Conservation (phyloP, 305 asterid species). For the Rubia tinctorum region DNA sequence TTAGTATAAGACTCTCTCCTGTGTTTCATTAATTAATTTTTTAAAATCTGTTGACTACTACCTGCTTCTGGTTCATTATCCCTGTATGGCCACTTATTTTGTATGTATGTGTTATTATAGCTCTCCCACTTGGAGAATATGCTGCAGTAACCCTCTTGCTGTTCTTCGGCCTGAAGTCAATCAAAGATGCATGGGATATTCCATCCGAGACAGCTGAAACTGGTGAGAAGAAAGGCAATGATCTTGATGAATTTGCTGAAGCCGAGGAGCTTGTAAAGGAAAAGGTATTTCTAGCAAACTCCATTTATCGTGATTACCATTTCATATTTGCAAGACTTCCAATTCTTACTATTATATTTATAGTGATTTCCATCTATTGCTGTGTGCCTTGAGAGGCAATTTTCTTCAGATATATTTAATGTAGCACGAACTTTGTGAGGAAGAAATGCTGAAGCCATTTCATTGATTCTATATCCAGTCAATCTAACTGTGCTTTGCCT, state of each 20-base stretch:
- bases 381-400: background rate
- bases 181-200: conserved; percentile 93
- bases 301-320: background rate
- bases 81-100: background rate
- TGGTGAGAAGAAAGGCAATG: conserved; percentile 49
- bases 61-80: background rate
- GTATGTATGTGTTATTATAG: conserved; percentile 29
- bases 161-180: conserved; percentile 95
- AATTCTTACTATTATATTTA: background rate
- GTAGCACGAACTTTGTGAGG: background rate
- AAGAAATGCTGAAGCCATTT: background rate
- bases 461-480: background rate
- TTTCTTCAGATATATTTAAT: background rate
- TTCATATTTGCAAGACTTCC: background rate
- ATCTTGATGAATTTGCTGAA: conserved; percentile 80
- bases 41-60: background rate
- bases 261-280: conserved; percentile 98
- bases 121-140: conserved; percentile 93
- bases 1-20: background rate
- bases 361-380: background rate
- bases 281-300: conserved; percentile 38
- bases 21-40: background rate
- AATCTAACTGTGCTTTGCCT: conserved; percentile 8
- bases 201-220: conserved; percentile 55
- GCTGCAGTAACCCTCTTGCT: conserved; percentile 87